Base-by-base conservation (phyloP, 768 basidiomycete genomes). In the Nidularia sp. region DNA sequence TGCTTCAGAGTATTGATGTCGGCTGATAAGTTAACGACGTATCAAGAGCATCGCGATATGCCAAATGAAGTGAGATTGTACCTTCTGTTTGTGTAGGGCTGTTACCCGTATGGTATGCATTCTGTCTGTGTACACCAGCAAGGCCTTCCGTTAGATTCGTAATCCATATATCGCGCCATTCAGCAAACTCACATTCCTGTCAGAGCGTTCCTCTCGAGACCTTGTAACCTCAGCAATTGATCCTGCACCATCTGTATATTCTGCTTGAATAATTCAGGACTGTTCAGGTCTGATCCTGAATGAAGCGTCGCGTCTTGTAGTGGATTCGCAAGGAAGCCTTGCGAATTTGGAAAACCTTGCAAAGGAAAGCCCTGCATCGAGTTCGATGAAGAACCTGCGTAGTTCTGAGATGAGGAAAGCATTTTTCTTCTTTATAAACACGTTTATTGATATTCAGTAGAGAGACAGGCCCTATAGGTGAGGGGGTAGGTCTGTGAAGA, bases 201-300 rank as follows among this genome's bases (percentile, higher is more conserved):
- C 31, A 84, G 59, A 6, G 79, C 74, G 39, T 65, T 74, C 47
- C 77, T 70, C 0, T 83, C 79, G 2, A 80, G 65, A 2, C 63
- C 62, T 54, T 81, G 78, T 1, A 86, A 65, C 9, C 77, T 66
- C 2, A 72, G 55, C 31, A 85, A 72, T 15, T 81, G 76, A 36
- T 78, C 74, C 50, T 76, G 73, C 0, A 76, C 69, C 12, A 76
- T 49, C 39, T 73, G 74, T 1, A 84, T 54, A 60, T 82, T 83
- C 48, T 80, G 78, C 55, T 80, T 83, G 71, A 88, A 84, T n/a
- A 74, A 52, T 29, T 79, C 81, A 12, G 81, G 79, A 22, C 84
- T 81, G 53, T 80, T 86, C 12, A 76, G 78, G 53, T 86, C 85
- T 6, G 65, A 52, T 31, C 67, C 66, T 61, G 70, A 68, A 44